Conservation (phyloP, 106 monocot species). For the Phalaenopsis aphrodite region DNA sequence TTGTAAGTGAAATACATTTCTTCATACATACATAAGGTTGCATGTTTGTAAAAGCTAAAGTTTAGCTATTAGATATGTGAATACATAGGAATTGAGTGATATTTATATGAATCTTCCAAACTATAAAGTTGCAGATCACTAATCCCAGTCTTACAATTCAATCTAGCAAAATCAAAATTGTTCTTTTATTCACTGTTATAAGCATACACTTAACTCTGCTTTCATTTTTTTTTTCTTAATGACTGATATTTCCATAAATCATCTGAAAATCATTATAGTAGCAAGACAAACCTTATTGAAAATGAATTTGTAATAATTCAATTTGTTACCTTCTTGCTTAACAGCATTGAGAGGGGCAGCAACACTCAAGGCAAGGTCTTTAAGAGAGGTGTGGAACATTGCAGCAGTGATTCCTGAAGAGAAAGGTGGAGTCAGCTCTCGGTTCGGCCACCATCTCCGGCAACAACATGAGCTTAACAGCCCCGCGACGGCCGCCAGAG, state of each 20-base stretch:
- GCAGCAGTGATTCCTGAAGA: slow-evolving; percentile 82
- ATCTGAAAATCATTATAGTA: background rate
- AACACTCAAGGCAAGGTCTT: slow-evolving; percentile 63
- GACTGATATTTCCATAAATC: background rate
- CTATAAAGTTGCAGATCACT: no score
- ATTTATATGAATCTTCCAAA: no score
- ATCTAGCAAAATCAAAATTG: no score
- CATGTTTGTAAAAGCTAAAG: no score
- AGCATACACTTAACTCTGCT: no score
- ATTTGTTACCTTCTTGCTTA: background rate
- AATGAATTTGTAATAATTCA: no score
- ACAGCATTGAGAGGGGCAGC: slow-evolving; percentile 78
- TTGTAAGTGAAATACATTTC: no score
- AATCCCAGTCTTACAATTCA: no score
- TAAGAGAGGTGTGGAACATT: slow-evolving; percentile 89
- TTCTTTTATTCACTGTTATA: no score
- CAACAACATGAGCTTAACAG: slow-evolving; percentile 15
- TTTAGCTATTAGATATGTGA: no score
- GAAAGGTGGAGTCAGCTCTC: slow-evolving; percentile 31
- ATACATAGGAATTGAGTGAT: no score
- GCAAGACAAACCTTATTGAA: background rate
- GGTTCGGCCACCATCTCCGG: slow-evolving; percentile 3
- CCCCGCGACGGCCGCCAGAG: slow-evolving; percentile 10
- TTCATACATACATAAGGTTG: no score
- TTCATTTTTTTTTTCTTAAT: background rate